phyloP scores from a whole-genome alignment of 179 eudicot species.

The Carnegiea gigantea region DNA sequence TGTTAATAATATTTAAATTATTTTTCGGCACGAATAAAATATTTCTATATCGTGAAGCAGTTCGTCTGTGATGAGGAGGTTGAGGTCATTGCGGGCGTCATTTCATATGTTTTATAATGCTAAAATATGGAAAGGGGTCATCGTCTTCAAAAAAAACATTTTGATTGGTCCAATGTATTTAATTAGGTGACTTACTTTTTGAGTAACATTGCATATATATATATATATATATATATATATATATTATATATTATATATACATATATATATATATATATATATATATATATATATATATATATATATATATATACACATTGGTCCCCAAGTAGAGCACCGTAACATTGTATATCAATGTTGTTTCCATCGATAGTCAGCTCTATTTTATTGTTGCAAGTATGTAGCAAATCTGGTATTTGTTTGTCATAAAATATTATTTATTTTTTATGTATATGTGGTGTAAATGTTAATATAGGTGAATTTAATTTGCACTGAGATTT shows the following conservation, averaged over 20 bases:
- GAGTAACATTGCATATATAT: too few relatives aligned
- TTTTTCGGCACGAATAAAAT: constrained; percentile 1
- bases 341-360: neutral
- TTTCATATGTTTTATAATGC: constrained; percentile 11
- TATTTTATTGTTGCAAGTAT: neutral
- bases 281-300: too few relatives aligned
- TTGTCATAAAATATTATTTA: neutral
- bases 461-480: too few relatives aligned
- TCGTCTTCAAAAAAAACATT: constrained; percentile 14
- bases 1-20: neutral
- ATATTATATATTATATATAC: too few relatives aligned
- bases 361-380: neutral
- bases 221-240: too few relatives aligned
- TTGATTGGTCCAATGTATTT: constrained; percentile 5
- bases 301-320: too few relatives aligned
- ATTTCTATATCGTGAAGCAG: neutral
- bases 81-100: constrained; percentile 39
- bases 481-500: too few relatives aligned
- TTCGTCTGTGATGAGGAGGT: neutral
- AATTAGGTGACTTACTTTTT: neutral
- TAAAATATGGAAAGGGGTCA: constrained; percentile 10
- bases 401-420: neutral
- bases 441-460: too few relatives aligned
- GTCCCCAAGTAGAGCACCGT: neutral
- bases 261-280: too few relatives aligned